phyloP scores from a whole-genome alignment of 75 land plant species.

The Picea sitchensis region DNA sequence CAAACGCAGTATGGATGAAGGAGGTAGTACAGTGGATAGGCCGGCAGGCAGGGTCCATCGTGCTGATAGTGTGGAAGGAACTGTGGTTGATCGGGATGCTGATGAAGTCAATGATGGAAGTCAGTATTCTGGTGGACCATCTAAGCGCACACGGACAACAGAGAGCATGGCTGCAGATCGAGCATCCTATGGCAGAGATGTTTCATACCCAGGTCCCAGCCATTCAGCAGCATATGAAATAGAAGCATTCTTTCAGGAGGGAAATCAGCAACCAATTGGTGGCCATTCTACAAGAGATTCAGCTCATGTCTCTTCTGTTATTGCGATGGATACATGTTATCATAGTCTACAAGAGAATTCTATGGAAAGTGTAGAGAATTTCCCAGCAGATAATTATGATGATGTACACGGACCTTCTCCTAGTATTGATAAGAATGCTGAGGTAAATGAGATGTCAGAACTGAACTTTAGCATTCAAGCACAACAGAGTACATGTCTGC shows the following conservation, averaged over 20 bases:
- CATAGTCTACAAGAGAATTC: constrained; percentile 75
- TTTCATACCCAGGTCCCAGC: constrained; percentile 66
- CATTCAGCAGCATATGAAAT: constrained; percentile 35
- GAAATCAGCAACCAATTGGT: constrained; percentile 25
- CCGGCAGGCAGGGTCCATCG: constrained; percentile 48
- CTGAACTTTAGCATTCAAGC: constrained; percentile 63
- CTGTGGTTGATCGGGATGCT: constrained; percentile 69
- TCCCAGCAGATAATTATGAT: constrained; percentile 62
- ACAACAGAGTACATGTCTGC: constrained; percentile 70
- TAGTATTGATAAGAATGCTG: constrained; percentile 32
- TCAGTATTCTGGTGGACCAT: constrained; percentile 58
- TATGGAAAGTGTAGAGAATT: constrained; percentile 96
- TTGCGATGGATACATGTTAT: constrained; percentile 90
- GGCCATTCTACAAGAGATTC: constrained; percentile 47
- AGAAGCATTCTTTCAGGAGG: constrained; percentile 39
- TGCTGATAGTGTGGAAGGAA: constrained; percentile 85
- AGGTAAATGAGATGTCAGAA: constrained; percentile 55
- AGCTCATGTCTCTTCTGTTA: constrained; percentile 81
- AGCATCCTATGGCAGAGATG: constrained; percentile 30
- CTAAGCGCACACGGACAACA: constrained; percentile 63
- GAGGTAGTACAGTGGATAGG: constrained; percentile 73
- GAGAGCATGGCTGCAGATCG: constrained; percentile 38
- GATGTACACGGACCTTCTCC: constrained; percentile 66
- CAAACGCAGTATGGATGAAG: constrained; percentile 64
- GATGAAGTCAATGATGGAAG: constrained; percentile 70